A percentile compares a stretch with the other conserved stretches of the same genome.
Conservation (phyloP, 345 rosid genomes). For the Populus nigra region DNA sequence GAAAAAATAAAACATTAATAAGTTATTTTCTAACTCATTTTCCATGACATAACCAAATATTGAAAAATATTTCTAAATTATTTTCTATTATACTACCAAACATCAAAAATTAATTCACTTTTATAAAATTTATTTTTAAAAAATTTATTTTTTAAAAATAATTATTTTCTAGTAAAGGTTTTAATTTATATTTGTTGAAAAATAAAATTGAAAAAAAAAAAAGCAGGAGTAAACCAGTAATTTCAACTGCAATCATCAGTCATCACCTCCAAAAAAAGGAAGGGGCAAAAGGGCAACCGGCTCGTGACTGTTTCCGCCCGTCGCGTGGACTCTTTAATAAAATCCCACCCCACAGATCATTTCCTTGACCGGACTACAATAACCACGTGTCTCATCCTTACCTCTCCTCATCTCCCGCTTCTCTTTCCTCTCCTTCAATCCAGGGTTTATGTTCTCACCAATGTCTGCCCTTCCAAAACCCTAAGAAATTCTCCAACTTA, state of each 20-base stretch:
- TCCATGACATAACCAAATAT: no score
- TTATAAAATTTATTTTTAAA: no score
- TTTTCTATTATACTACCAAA: no score
- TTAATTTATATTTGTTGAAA: no score
- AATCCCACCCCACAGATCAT: background rate
- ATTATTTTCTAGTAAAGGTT: no score
- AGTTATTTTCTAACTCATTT: no score
- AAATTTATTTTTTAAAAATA: no score
- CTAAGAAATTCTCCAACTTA: background rate
- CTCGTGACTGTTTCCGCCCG: slow-evolving; percentile 1
- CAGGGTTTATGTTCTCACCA: slow-evolving; percentile 2
- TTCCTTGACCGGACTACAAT: slow-evolving; percentile 7
- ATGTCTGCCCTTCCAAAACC: slow-evolving; percentile 9
- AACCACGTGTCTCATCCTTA: background rate
- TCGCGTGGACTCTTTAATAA: background rate
- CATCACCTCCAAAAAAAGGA: background rate
- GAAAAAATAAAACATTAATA: no score
- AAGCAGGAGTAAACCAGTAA: background rate
- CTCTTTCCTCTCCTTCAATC: background rate
- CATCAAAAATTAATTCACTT: no score
- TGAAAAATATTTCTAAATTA: no score
- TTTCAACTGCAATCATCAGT: background rate
- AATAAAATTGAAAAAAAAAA: background rate
- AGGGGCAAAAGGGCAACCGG: background rate
- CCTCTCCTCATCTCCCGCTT: background rate